Percentiles rank a stretch among this genome's conserved stretches.
These are phyloP conservation scores for Fagopyrum esculentum DNA, from an alignment of 148 eudicot genomes.

Conservation along the genomic window DNA sequence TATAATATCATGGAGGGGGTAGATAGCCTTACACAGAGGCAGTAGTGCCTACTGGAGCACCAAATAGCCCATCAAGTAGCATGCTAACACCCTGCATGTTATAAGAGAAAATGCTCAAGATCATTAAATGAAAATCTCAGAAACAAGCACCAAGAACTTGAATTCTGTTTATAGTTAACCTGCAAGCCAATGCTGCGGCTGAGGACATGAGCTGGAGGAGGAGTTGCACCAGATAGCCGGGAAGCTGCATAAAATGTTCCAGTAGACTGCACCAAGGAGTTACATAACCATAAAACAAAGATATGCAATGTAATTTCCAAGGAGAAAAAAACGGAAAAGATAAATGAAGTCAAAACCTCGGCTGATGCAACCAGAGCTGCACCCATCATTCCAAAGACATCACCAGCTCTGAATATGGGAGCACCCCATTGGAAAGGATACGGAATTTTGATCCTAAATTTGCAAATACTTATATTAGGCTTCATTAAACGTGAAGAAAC, in stretches of 20 bases:
- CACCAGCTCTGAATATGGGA: conserved; percentile 88
- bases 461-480: background rate
- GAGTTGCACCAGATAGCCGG: conserved; percentile 88
- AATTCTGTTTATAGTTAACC: conserved; percentile 28
- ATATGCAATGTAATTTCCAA: background rate
- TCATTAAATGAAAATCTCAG: background rate
- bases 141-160: background rate
- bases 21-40: conserved; percentile 70
- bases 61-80: conserved; percentile 85
- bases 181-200: conserved; percentile 92
- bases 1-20: background rate
- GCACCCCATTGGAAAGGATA: conserved; percentile 97
- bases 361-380: conserved; percentile 94
- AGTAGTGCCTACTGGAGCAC: conserved; percentile 73
- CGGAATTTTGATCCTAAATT: conserved; percentile 62
- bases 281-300: background rate
- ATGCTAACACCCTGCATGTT: conserved; percentile 70
- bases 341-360: conserved; percentile 44
- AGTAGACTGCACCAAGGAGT: conserved; percentile 54
- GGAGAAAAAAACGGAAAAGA: background rate
- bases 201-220: conserved; percentile 82
- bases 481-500: background rate
- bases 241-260: conserved; percentile 84
- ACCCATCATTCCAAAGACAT: conserved; percentile 97
- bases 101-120: background rate